Evolutionary conservation across 495 filamentous ascomycete genomes (phyloP).

Genomic region (Neurospora discreta): DNA sequence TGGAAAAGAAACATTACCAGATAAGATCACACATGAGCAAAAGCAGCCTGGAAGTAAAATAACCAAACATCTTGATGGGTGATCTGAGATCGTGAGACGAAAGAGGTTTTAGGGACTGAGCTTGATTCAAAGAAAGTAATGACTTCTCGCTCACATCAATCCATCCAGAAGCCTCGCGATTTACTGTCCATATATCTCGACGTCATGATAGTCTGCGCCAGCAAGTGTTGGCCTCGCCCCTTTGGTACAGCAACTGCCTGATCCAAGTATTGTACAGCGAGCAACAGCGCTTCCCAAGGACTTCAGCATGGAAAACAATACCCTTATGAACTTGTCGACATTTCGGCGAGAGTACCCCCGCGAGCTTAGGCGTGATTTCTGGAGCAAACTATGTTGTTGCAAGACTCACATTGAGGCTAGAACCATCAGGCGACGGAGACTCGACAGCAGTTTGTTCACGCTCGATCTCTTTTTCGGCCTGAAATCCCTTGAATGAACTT

Average conservation of each 20-base stretch:
- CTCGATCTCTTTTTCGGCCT: neutral
- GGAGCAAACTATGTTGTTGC: neutral
- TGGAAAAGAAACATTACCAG: no score
- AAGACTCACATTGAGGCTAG: neutral
- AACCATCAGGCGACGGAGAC: neutral
- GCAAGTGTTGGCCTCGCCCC: neutral
- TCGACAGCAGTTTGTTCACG: neutral
- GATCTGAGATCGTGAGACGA: neutral
- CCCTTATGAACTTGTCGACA: neutral
- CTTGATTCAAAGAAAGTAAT: no score
- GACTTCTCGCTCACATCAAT: no score
- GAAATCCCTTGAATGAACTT: neutral
- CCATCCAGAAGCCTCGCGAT: neutral
- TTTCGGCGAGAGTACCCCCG: neutral
- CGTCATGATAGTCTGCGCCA: neutral
- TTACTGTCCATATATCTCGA: neutral
- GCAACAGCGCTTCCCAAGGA: neutral
- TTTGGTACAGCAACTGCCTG: fast-evolving
- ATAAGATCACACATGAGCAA: neutral
- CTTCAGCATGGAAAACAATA: neutral
- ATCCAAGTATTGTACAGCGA: neutral
- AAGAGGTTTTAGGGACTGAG: no score
- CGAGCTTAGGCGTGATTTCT: neutral
- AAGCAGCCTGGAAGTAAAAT: neutral
- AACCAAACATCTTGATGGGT: neutral